phyloP scores from a whole-genome alignment of 139 green algal genomes.

The Volvox reticuliferus region DNA sequence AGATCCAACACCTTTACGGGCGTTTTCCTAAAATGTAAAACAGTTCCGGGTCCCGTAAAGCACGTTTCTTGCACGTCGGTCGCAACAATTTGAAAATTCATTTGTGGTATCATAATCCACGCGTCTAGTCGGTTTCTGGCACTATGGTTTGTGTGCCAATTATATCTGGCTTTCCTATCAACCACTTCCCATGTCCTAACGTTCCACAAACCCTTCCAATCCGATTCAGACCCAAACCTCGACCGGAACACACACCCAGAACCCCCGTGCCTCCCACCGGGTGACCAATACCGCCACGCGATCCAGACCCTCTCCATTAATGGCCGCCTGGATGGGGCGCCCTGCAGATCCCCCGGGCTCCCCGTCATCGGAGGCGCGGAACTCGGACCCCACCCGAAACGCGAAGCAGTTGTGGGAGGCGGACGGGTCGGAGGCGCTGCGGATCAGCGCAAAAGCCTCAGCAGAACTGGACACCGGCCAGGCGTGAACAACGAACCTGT shows the following conservation, averaged over 20 bases:
- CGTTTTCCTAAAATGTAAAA: too few relatives aligned
- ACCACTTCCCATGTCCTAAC: too few relatives aligned
- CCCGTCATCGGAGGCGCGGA: conserved; percentile 86
- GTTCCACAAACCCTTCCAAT: too few relatives aligned
- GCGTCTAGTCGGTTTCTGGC: too few relatives aligned
- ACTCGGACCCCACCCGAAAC: conserved; percentile 58
- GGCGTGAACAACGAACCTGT: conserved; percentile 79
- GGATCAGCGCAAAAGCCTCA: conserved; percentile 71
- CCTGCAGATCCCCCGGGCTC: conserved; percentile 90
- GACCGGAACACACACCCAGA: not conserved
- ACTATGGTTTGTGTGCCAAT: too few relatives aligned
- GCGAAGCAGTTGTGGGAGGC: conserved; percentile 91
- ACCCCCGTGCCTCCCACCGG: conserved; percentile 43
- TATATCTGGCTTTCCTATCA: too few relatives aligned
- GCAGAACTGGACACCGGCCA: conserved; percentile 68
- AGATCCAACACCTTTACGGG: too few relatives aligned
- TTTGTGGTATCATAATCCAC: too few relatives aligned
- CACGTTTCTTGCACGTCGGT: too few relatives aligned
- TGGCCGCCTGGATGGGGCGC: conserved; percentile 84
- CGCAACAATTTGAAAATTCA: too few relatives aligned
- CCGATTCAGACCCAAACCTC: not conserved
- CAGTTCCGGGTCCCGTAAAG: too few relatives aligned
- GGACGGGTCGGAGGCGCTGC: conserved; percentile 50
- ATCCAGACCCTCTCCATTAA: conserved; percentile 82
- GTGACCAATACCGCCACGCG: conserved; percentile 82